Evolutionary conservation across 768 basidiomycete species (phyloP), one percentile per base, ranked within the genome.

Genomic region (Omphalotus guepiniiformis): DNA sequence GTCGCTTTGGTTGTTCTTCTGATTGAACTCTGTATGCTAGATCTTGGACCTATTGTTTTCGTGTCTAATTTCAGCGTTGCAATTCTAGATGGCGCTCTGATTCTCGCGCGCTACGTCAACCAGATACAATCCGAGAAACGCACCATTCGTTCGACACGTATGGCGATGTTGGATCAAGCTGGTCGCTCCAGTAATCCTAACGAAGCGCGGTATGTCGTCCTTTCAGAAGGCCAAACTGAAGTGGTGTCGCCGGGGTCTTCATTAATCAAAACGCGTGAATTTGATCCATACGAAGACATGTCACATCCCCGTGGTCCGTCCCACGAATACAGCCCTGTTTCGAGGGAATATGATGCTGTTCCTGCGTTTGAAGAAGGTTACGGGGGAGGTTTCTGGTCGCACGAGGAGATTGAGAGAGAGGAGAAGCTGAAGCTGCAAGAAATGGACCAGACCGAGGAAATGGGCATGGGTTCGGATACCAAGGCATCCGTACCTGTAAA

Each of bases 11-110:
- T 67, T 23, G 61, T 84, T 18, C 58, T 85, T 30, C 39, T 77
- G 21, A 57, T 77, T 34, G 82, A 84, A 56, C 49, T 82, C 16
- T 85, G 83, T 84, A 56, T 55, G 83, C 70, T 11, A 19, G 35
- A 4, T 42, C 22, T 29, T 39, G 13, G 37, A 29, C 32, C 36
- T 32, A 15, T 39, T 11, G 13, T 34, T 46, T 38, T 49, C 32
- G 49, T 15, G n/a, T 42, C 12, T 32, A 42, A 18, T 18, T 51
- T 12, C 55, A 12, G 26, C 22, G n/a, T 36, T 29, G 27, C 46
- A 19, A n/a, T 19, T 47, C 5, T 42, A 83, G 81, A 80, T 52
- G 77, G 75, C n/a, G 69, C 67, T 3, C 53, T 82, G 41, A 69
- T 80, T 39, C 71, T 73, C 3, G 72, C 76, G 12, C 74, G 79